Percentiles rank a stretch among this genome's conserved stretches.
These are phyloP conservation scores for Xylariomycetidae sp. DNA, from an alignment of 2,329 filamentous ascomycete species.

Conservation along the genomic window DNA sequence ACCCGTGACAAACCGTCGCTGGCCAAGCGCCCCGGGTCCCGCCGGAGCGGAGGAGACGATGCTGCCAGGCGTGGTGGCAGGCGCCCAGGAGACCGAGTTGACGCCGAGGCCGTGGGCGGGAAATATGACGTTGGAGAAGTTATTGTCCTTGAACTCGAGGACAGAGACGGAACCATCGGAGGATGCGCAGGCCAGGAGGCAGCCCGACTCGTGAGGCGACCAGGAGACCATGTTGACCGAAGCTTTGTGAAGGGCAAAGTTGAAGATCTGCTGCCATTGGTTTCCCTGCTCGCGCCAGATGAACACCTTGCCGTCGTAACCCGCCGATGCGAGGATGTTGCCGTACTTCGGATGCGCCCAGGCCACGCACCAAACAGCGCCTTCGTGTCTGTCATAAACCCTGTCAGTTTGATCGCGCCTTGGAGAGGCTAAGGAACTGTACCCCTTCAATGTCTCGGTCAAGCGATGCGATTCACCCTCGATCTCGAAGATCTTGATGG, in stretches of 20 bases:
- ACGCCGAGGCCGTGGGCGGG: constrained; percentile 89
- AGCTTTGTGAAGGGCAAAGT: constrained; percentile 88
- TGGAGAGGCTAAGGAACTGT: constrained; percentile 15
- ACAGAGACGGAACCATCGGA: constrained; percentile 91
- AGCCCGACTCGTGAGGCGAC: constrained; percentile 95
- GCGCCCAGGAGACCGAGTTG: constrained; percentile 94
- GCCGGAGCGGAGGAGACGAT: constrained; percentile 65
- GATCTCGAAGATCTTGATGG: constrained; percentile 98
- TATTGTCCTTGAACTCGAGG: constrained; percentile 94
- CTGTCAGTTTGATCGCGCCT: constrained; percentile 13
- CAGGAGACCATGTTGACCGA: constrained; percentile 95
- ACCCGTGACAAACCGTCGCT: constrained; percentile 86
- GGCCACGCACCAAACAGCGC: constrained; percentile 94
- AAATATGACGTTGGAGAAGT: constrained; percentile 85
- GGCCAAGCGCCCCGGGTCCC: constrained; percentile 51
- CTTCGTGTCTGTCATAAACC: constrained; percentile 66
- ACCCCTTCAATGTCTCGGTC: constrained; percentile 93
- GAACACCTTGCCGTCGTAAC: constrained; percentile 96
- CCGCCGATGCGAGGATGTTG: constrained; percentile 91
- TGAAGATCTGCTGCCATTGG: constrained; percentile 81
- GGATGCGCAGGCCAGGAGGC: constrained; percentile 87
- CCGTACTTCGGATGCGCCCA: constrained; percentile 99
- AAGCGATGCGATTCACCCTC: constrained; percentile 87
- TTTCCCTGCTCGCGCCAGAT: constrained; percentile 89
- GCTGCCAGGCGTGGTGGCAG: constrained; percentile 75